A percentile compares a stretch with the other conserved stretches of the same genome.
These are phyloP conservation scores for Barnettozyma hawaiiensis DNA, from an alignment of 1,139 yeast species.

Conservation along the genomic window DNA sequence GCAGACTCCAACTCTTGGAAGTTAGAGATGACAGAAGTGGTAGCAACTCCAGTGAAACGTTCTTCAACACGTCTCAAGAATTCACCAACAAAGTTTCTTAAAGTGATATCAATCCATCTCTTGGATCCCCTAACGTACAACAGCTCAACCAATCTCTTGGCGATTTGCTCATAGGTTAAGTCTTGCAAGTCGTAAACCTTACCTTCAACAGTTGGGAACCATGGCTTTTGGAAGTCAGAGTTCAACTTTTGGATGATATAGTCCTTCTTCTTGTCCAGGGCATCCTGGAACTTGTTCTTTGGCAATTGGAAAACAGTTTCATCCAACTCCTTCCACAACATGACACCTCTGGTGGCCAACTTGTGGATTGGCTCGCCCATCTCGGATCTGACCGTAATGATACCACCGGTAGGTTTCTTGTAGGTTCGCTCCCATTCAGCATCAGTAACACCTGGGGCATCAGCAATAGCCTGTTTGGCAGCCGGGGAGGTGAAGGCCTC, in stretches of 20 bases:
- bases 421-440: slow-evolving; percentile 89
- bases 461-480: slow-evolving; percentile 88
- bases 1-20: slow-evolving; percentile 68
- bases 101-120: slow-evolving; percentile 84
- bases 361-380: slow-evolving; percentile 99
- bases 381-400: slow-evolving; percentile 92
- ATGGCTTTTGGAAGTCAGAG: slow-evolving; percentile 94
- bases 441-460: slow-evolving; percentile 87
- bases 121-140: slow-evolving; percentile 75
- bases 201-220: slow-evolving; percentile 72
- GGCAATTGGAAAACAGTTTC: slow-evolving; percentile 89
- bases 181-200: slow-evolving; percentile 85
- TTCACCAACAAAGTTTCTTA: slow-evolving; percentile 83
- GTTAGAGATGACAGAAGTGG: slow-evolving; percentile 68
- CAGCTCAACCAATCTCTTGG: slow-evolving; percentile 80
- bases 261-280: slow-evolving; percentile 76
- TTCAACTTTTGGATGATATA: slow-evolving; percentile 80
- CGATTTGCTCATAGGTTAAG: slow-evolving; percentile 93
- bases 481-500: slow-evolving; percentile 93
- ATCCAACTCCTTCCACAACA: slow-evolving; percentile 96
- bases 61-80: slow-evolving; percentile 93
- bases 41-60: slow-evolving; percentile 65
- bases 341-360: slow-evolving; percentile 95
- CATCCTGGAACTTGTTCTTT: slow-evolving; percentile 80
- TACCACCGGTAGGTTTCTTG: slow-evolving; percentile 95